These are phyloP conservation scores for Saururus chinensis DNA, from an alignment of 164 flowering plant species.

Conservation along the genomic window DNA sequence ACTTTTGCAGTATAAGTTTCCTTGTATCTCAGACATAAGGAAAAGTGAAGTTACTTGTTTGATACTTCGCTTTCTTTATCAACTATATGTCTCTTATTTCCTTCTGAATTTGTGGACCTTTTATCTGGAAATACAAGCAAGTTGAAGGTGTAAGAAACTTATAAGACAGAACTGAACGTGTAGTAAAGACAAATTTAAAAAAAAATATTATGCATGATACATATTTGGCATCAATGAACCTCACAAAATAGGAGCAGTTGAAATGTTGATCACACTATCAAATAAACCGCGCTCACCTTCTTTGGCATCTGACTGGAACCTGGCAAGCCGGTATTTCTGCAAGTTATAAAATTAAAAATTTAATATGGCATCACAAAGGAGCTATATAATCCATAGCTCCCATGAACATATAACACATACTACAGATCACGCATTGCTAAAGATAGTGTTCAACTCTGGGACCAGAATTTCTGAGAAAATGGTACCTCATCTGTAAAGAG, in stretches of 20 bases:
- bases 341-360: background rate
- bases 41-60: constrained; percentile 5
- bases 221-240: background rate
- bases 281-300: constrained; percentile 5
- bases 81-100: constrained; percentile 4
- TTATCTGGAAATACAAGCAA: constrained; percentile 5
- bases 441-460: background rate
- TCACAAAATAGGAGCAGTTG: background rate
- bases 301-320: constrained; percentile 11
- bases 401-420: background rate
- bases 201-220: no score
- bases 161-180: no score
- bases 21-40: no score
- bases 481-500: no score
- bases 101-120: constrained; percentile 5
- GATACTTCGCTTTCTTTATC: constrained; percentile 5
- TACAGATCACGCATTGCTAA: background rate
- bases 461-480: no score
- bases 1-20: no score
- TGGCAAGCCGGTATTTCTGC: constrained; percentile 15
- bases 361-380: background rate
- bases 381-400: background rate
- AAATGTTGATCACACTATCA: background rate
- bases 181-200: no score
- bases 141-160: background rate